Percentiles rank a stretch among this genome's conserved stretches.
phyloP scores from a whole-genome alignment of 768 basidiomycete genomes.

The Mycena maculata region DNA sequence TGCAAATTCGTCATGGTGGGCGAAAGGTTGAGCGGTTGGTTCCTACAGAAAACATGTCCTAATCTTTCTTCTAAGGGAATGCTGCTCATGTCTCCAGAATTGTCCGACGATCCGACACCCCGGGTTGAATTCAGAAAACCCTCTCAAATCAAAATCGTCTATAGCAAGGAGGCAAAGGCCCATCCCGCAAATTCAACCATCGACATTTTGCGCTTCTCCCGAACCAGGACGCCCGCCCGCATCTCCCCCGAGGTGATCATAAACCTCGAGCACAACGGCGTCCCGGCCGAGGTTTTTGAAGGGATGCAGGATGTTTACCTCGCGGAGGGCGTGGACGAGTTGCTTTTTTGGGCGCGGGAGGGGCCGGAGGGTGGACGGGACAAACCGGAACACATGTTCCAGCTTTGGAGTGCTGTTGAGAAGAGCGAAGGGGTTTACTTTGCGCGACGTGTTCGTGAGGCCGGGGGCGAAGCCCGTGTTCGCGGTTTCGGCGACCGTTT shows the following conservation, averaged over 20 bases:
- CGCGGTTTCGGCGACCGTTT: slow-evolving; percentile 34
- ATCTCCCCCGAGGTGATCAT: slow-evolving; percentile 58
- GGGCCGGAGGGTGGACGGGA: slow-evolving; percentile 35
- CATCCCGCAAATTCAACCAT: slow-evolving; percentile 49
- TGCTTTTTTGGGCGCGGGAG: slow-evolving; percentile 43
- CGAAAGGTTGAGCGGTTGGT: slow-evolving; percentile 63
- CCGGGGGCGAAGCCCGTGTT: slow-evolving; percentile 38
- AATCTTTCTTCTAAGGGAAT: slow-evolving; percentile 30
- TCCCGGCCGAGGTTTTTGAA: slow-evolving; percentile 45
- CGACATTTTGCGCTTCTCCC: slow-evolving; percentile 54
- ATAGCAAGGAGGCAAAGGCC: slow-evolving; percentile 27
- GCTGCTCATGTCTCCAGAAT: slow-evolving; percentile 20
- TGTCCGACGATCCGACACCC: background rate
- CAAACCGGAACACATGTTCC: slow-evolving; percentile 23
- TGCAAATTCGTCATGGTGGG: slow-evolving; percentile 63
- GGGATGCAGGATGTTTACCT: slow-evolving; percentile 41
- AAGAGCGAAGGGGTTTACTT: slow-evolving; percentile 35
- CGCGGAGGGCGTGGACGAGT: slow-evolving; percentile 35
- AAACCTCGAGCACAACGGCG: slow-evolving; percentile 60
- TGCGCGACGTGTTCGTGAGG: slow-evolving; percentile 37
- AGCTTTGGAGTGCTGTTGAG: slow-evolving; percentile 36
- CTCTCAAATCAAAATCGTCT: slow-evolving; percentile 50
- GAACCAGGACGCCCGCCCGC: slow-evolving; percentile 47
- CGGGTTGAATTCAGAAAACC: slow-evolving; percentile 33
- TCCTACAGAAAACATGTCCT: too few species aligned